Evolutionary conservation across 225 moss, liverwort and hornwort genomes (phyloP).

Genomic region (Bryum argenteum): DNA sequence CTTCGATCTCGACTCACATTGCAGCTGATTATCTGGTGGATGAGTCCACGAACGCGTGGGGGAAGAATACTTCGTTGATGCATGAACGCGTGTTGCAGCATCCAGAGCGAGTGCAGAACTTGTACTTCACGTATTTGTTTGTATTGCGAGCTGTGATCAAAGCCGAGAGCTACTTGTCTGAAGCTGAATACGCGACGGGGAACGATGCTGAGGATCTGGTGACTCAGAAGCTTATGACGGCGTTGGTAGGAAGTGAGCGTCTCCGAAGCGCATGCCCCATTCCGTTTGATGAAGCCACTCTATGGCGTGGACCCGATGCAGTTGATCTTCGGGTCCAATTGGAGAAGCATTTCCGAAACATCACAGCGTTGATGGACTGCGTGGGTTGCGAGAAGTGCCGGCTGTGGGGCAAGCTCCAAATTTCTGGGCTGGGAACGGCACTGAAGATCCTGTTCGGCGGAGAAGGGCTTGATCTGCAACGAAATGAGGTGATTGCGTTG

Average conservation of each 20-base stretch:
- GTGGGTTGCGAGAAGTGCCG: constrained; percentile 98
- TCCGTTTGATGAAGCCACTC: constrained; percentile 87
- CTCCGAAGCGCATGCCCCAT: constrained; percentile 78
- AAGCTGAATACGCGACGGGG: constrained; percentile 88
- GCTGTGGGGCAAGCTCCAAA: constrained; percentile 97
- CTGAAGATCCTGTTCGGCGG: constrained; percentile 81
- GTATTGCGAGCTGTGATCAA: constrained; percentile 90
- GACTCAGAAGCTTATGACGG: constrained; percentile 61
- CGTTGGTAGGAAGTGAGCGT: constrained; percentile 71
- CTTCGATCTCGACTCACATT: constrained; percentile 88
- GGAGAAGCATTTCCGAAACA: constrained; percentile 86
- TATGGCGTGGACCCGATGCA: constrained; percentile 87
- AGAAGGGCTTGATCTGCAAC: constrained; percentile 72
- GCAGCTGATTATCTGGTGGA: constrained; percentile 92
- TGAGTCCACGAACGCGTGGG: constrained; percentile 64
- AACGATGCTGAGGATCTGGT: constrained; percentile 63
- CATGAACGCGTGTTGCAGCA: constrained; percentile 75
- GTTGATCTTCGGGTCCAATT: constrained; percentile 69
- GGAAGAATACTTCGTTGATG: constrained; percentile 65
- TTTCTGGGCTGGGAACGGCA: constrained; percentile 84
- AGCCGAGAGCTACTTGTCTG: constrained; percentile 69
- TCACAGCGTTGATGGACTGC: constrained; percentile 93
- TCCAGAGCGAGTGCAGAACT: constrained; percentile 92
- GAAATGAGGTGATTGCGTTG: constrained; percentile 91
- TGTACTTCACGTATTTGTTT: constrained; percentile 92